phyloP scores from a whole-genome alignment of 2,329 filamentous ascomycete species.

The Epichloe gansuensis region DNA sequence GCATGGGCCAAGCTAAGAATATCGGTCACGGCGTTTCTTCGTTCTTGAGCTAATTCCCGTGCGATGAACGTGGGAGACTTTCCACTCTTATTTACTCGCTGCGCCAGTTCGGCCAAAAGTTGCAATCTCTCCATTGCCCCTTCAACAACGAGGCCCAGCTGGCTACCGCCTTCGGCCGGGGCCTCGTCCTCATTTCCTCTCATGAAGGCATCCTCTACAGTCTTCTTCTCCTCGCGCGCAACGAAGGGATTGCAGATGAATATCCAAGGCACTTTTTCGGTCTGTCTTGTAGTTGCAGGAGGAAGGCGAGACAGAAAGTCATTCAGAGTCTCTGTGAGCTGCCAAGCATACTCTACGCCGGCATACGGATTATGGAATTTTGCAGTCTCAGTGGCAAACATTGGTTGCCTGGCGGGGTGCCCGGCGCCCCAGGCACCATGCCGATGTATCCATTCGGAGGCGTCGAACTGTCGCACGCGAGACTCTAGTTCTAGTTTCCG shows the following conservation, averaged over 20 bases:
- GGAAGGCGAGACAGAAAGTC: conserved; percentile 57
- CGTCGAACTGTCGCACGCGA: conserved; percentile 38
- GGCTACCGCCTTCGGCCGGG: conserved; percentile 31
- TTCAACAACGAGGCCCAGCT: conserved; percentile 35
- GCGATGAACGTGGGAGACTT: conserved; percentile 25
- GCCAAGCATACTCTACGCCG: conserved; percentile 42
- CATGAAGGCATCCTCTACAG: conserved; percentile 23
- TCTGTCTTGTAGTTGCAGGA: conserved; percentile 44
- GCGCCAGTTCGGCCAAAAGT: conserved; percentile 34
- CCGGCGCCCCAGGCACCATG: conserved; percentile 3
- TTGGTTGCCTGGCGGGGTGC: not conserved
- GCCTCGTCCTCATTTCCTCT: conserved; percentile 37
- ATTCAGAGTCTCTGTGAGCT: conserved; percentile 48
- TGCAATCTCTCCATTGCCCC: conserved; percentile 39
- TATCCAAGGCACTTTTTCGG: conserved; percentile 49
- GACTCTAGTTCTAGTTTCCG: conserved; percentile 33
- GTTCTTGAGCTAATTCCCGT: conserved; percentile 36
- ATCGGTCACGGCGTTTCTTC: conserved; percentile 34
- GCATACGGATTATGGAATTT: conserved; percentile 47
- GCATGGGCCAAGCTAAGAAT: conserved; percentile 49
- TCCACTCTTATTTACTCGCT: conserved; percentile 27
- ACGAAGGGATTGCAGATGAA: conserved; percentile 55
- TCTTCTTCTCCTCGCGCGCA: conserved; percentile 20
- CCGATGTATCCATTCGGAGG: conserved; percentile 27
- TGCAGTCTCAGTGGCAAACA: conserved; percentile 8